Percentiles rank a stretch among this genome's conserved stretches.
phyloP scores from a whole-genome alignment of 1,284 basidiomycete species.

The Neolentinus lepideus region DNA sequence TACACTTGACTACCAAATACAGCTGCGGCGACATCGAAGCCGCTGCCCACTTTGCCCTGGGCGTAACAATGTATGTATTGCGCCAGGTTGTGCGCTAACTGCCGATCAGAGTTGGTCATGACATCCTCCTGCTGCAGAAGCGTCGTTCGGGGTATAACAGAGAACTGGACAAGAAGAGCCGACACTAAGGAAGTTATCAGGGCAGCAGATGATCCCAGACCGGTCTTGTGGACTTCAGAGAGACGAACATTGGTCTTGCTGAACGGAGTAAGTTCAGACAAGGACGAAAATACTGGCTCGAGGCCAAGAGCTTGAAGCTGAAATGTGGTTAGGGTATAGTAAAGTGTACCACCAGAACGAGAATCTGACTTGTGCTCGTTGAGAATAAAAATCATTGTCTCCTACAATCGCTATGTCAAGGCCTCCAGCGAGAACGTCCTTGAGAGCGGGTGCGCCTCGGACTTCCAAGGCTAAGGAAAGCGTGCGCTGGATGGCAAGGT shows the following conservation, averaged over 20 bases:
- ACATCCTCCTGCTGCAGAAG: slow-evolving; percentile 19
- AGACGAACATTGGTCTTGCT: slow-evolving; percentile 64
- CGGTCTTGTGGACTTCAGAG: slow-evolving; percentile 91
- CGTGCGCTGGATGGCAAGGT: slow-evolving; percentile 77
- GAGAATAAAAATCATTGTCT: slow-evolving; percentile 98
- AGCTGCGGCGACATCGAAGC: slow-evolving; percentile 94
- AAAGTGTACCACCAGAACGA: slow-evolving; percentile 1
- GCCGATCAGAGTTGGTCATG: slow-evolving; percentile 22
- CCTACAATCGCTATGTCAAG: slow-evolving; percentile 81
- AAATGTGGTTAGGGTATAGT: slow-evolving; percentile 5
- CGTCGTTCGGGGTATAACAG: slow-evolving; percentile 47
- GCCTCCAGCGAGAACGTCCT: slow-evolving; percentile 38
- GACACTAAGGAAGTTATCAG: slow-evolving; percentile 94
- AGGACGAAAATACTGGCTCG: slow-evolving; percentile 52
- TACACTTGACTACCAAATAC: slow-evolving; percentile 95
- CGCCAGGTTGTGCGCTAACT: slow-evolving; percentile 85
- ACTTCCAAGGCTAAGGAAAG: slow-evolving; percentile 60
- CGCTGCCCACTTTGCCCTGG: slow-evolving; percentile 96
- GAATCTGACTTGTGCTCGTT: slow-evolving; percentile 66
- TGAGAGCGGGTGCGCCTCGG: slow-evolving; percentile 37
- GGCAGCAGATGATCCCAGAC: slow-evolving; percentile 94
- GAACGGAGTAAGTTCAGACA: slow-evolving; percentile 69
- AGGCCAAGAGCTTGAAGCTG: slow-evolving; percentile 59
- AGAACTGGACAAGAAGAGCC: slow-evolving; percentile 76
- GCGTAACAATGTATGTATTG: slow-evolving; percentile 96